Evolutionary conservation across 2,329 filamentous ascomycete species (phyloP).

Genomic region (Botrytis squamosa): DNA sequence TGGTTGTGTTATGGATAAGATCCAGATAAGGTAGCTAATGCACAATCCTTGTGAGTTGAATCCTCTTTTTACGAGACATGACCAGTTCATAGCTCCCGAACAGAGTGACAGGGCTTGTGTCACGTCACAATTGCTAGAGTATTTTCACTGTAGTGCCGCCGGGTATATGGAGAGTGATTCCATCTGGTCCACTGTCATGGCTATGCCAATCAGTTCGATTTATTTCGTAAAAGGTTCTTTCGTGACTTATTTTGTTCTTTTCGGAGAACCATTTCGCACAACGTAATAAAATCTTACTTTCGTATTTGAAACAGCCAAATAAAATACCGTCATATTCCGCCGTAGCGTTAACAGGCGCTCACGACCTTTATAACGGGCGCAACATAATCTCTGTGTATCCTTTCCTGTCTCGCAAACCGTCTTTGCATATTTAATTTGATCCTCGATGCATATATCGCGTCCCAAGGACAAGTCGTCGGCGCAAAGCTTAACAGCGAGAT

Average conservation of each 20-base stretch:
- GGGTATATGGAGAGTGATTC: neutral
- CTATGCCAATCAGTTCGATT: neutral
- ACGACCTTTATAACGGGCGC: neutral
- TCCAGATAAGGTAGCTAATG: constrained; percentile 11
- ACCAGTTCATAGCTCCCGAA: neutral
- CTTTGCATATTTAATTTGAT: neutral
- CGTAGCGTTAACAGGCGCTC: neutral
- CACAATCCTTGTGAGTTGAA: neutral
- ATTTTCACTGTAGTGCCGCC: neutral
- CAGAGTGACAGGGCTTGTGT: neutral
- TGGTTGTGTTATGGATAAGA: neutral
- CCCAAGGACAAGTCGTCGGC: neutral
- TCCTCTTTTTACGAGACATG: constrained; percentile 5
- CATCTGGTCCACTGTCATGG: neutral
- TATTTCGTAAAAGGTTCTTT: neutral
- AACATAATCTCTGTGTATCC: constrained; percentile 1
- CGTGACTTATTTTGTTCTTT: neutral
- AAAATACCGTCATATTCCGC: neutral
- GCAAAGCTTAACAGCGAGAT: neutral
- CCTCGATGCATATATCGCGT: neutral
- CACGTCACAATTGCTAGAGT: neutral
- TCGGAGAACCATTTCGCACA: neutral
- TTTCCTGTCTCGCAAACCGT: constrained; percentile 10
- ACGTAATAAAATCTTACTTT: neutral
- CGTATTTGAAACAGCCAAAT: neutral